These are phyloP conservation scores for Exophiala bonariae DNA, from an alignment of 2,329 filamentous ascomycete genomes.

Conservation along the genomic window DNA sequence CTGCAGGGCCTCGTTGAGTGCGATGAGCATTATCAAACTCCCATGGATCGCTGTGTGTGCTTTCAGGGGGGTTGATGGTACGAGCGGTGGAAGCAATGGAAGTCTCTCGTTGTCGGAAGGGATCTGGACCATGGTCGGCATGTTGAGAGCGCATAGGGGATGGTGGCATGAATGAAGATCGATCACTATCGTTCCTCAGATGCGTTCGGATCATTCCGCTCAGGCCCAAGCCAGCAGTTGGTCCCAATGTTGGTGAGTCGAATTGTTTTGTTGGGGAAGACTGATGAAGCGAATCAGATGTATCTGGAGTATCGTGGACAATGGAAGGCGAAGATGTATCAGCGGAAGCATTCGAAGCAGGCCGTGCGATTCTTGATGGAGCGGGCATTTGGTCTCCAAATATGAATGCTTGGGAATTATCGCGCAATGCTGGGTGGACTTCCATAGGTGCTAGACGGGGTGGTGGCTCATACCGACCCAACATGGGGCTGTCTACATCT, in stretches of 20 bases:
- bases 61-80: constrained; percentile 47
- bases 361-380: constrained; percentile 1
- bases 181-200: constrained; percentile 75
- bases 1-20: constrained; percentile 12
- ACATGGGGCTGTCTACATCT: constrained; percentile 30
- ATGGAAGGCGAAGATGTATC: constrained; percentile 17
- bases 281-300: constrained; percentile 16
- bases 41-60: constrained; percentile 56
- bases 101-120: constrained; percentile 10
- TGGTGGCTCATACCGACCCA: constrained; percentile 17
- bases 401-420: constrained; percentile 30
- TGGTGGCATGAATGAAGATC: constrained; percentile 73
- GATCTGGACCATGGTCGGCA: not conserved
- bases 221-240: constrained; percentile 58
- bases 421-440: constrained; percentile 39
- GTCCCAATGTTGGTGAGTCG: constrained; percentile 80
- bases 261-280: constrained; percentile 21
- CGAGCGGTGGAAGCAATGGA: constrained; percentile 36
- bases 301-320: constrained; percentile 18
- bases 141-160: constrained; percentile 34
- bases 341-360: constrained; percentile 15
- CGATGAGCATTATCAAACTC: constrained; percentile 53
- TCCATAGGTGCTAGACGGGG: constrained; percentile 31
- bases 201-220: constrained; percentile 83
- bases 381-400: constrained; percentile 14